A percentile compares a stretch with the other conserved stretches of the same genome.
Conservation (phyloP, 306 rosid species). For the Gleditsia sinensis region DNA sequence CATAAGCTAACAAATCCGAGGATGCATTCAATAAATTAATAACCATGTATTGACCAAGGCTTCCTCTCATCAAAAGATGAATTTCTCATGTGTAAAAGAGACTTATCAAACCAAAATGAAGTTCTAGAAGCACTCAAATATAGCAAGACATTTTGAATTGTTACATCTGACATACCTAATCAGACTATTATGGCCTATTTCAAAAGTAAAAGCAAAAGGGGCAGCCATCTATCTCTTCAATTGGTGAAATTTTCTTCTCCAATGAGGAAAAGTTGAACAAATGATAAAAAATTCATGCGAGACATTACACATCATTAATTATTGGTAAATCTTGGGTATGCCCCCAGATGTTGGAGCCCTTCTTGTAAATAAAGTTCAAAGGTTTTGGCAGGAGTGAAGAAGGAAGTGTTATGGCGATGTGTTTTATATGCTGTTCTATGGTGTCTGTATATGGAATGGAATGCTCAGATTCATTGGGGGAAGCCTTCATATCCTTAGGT, state of each 20-base stretch:
- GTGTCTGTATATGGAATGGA: not conserved
- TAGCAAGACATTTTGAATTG: not conserved
- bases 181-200: not conserved
- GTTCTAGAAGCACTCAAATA: not conserved
- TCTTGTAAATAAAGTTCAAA: conserved; percentile 10
- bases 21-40: conserved; percentile 11
- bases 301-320: conserved; percentile 5
- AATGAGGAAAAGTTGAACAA: not conserved
- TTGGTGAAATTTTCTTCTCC: conserved; percentile 4
- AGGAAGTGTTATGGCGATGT: not conserved
- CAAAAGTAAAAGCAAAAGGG: not conserved
- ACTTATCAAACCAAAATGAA: conserved; percentile 4
- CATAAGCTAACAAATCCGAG: conserved; percentile 22
- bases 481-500: not conserved
- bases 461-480: not conserved
- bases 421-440: not conserved
- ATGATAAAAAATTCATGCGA: not conserved
- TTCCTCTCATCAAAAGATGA: conserved; percentile 15
- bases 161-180: conserved; percentile 11
- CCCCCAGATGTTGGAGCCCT: conserved; percentile 1
- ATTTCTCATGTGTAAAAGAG: not conserved
- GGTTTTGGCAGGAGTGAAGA: not conserved
- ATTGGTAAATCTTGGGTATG: not conserved
- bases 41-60: conserved; percentile 27
- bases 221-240: not conserved